Base-by-base conservation (phyloP, 78 protist genomes). In the Parvularia atlantis region DNA sequence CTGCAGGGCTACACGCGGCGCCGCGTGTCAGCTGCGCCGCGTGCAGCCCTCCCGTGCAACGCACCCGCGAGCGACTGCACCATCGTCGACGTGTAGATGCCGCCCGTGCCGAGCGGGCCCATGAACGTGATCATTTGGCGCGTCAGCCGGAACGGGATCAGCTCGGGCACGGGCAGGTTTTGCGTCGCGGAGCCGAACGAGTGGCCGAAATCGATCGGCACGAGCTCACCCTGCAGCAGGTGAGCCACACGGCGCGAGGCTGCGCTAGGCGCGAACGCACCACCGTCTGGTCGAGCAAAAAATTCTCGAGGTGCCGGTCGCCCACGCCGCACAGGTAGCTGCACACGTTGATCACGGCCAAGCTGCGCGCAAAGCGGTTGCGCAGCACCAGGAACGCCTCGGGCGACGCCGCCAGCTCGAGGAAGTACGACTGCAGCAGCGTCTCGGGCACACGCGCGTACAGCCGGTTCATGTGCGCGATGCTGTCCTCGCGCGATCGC, bases 201-300 rank as follows among this genome's bases (percentile, higher is more conserved):
- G 66, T 87, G 94, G 35, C 98, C 98, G 73, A 93, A 95, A 64
- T 95, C 98, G n/a, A 95, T 95, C 39, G 89, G 91, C 17, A 95
- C 72, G 22, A 93, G 16, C 53, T 17, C 17, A 93, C 95, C n/a
- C 36, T 67, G 22, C 24, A 28, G 3, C 10, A 33, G 6, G 69
- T 22, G 48, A 6, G 11, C 13, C 19, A 33, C 6, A 48, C 6
- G 5, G 31, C 26, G 48, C 31, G 28, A 56, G 37, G 62, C 57
- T 58, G 62, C 22, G 26, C n/a, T 11, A 69, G 26, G 64, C 28
- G 7, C n/a, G 62, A 28, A 62, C 59, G 44, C 10, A 53, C 61
- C 57, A 71, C 77, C 2, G 52, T 24, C 24, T 35, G 59, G 68
- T 82, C 80, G 35, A 92, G 28, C 69, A 92, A 77, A 36, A 76